Evolutionary conservation across 257 asterid species (phyloP), one percentile per base, ranked within the genome.

Genomic region (Verbena officinalis): DNA sequence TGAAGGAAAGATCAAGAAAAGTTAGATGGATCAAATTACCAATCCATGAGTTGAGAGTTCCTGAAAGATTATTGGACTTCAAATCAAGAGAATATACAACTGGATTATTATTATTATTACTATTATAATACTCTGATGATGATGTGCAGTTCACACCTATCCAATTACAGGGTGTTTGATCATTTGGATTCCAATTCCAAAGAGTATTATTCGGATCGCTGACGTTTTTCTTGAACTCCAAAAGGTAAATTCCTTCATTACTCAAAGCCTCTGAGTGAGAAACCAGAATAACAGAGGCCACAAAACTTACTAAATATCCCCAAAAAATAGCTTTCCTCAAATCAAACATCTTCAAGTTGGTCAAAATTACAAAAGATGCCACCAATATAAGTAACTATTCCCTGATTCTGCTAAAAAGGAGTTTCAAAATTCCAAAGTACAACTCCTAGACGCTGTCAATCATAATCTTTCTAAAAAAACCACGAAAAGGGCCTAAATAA

Each of bases 81-180:
- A 92, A 77, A 78, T 84, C 76, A 16, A 92, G 91, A 31, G 88
- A 87, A 77, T 70, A 67, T 30, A 92, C 96, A 1, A 78, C 86
- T 6, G 82, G 84, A 66, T 43, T 15, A 45, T 68, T 71, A 72
- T 48, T 36, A 66, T 43, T 15, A 45, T 68, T 71, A 72, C 44
- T 36, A 36, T 7, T 36, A 36, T 36, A 36, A 36, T 27, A 27
- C 4, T 36, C 40, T 36, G 40, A 79, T 12, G 40, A 79, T 12
- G 55, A 22, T 2, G 84, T 80, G 82, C 98, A 92, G 40, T 77
- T 79, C 59, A 92, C 96, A 52, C 98, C 97, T 23, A 51, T 9
- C 98, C 98, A 92, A 46, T 69, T 68, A 69, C 98, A 92, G 14
- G 98, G 96, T 6, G 84, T 84, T 27, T 45, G 75, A 73, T 89